Base-by-base conservation (phyloP, 2,329 filamentous ascomycete species). In the Alternaria sp. region DNA sequence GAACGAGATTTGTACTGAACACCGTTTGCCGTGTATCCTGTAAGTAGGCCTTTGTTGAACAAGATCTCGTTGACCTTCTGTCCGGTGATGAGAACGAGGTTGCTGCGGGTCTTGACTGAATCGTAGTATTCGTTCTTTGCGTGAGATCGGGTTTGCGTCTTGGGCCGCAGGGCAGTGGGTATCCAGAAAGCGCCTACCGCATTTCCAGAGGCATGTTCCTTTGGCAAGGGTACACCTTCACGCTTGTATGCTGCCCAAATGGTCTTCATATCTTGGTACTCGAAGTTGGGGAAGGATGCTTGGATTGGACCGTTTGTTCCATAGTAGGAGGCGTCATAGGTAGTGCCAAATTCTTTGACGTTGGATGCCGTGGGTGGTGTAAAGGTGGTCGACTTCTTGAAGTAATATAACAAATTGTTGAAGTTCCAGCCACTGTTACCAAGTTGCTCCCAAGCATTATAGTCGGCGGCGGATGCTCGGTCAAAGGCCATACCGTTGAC, bases 361-460 rank as follows among this genome's bases (percentile, higher is more conserved):
- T 66, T 59, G 14, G 39, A 52, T 6, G 38, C 41, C 0, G 51
- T 41, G 4, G 67, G 69, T 3, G 69, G 69, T 16, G 66, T 70
- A 49, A 73, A 74, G 0, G 66, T 72, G 4, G 69, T 67, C 0
- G 67, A 69, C 57, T 76, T 77, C 43, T 71, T 74, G 59, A 76
- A 76, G 51, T 76, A 77, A 8, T 57, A 52, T 9, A 68, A 54
- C 22, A 77, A 61, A n/a, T 62, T 65, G 34, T 71, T 55, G 71
- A 72, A 77, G 14, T 66, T 69, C 75, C 75, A 77, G 2, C 86
- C 87, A 1, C 65, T 57, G 64, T 89, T 89, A 0, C 87, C 87
- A 9, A 89, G 74, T 30, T 79, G 74, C 47, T 82, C 83, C 87
- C 87, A 89, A 0, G 81, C 81, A 72, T 89, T 83, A 47, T 80